Conservation (phyloP, 2,329 filamentous ascomycete genomes). For the Aspergillus transmontanensis region DNA sequence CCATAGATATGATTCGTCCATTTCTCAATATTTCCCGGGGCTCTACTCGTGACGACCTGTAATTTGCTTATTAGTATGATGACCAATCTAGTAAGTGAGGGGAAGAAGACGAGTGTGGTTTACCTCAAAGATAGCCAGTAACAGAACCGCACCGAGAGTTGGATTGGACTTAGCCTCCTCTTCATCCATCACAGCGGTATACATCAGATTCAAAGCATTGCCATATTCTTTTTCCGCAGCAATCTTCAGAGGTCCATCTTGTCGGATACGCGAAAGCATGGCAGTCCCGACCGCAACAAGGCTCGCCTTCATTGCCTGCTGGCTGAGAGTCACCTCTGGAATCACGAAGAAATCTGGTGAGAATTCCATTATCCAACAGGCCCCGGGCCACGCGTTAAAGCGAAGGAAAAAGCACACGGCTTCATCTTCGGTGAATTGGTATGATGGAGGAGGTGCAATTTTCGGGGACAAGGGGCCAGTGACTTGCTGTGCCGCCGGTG, state of each 20-base stretch:
- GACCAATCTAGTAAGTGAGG: background rate
- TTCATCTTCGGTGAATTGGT: constrained; percentile 32
- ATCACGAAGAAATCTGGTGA: constrained; percentile 25
- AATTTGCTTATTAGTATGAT: constrained; percentile 7
- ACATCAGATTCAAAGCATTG: constrained; percentile 52
- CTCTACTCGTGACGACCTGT: constrained; percentile 44
- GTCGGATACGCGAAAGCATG: constrained; percentile 57
- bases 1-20: constrained; percentile 63
- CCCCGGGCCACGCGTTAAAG: constrained; percentile 36
- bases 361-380: constrained; percentile 28
- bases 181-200: constrained; percentile 34
- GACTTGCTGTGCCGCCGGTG: constrained; percentile 18
- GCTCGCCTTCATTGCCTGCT: constrained; percentile 45
- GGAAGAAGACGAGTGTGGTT: background rate
- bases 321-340: constrained; percentile 25
- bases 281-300: constrained; percentile 63
- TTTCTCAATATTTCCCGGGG: constrained; percentile 50
- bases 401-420: constrained; percentile 40
- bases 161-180: constrained; percentile 42
- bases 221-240: constrained; percentile 58
- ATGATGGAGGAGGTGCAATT: constrained; percentile 28
- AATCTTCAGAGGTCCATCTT: constrained; percentile 50
- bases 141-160: constrained; percentile 57
- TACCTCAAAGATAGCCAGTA: constrained; percentile 66
- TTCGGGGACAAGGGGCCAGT: constrained; percentile 11